A percentile compares a stretch with the other conserved stretches of the same genome.
Conservation (phyloP, 2,329 filamentous ascomycete species). For the Aspergillus tanneri region DNA sequence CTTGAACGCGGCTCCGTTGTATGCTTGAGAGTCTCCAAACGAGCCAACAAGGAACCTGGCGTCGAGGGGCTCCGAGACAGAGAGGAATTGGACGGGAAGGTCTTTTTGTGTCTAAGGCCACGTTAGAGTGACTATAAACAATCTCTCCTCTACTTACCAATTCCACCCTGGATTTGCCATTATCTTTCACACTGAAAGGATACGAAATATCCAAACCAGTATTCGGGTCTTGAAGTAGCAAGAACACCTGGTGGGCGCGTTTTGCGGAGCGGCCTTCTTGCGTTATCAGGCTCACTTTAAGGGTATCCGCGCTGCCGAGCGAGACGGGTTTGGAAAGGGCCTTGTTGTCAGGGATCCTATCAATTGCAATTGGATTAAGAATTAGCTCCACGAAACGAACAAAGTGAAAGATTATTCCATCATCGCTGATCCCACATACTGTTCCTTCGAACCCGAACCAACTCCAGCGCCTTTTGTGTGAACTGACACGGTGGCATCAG, state of each 20-base stretch:
- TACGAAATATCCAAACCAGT: constrained; percentile 85
- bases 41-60: constrained; percentile 84
- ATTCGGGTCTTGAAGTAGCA: constrained; percentile 71
- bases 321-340: constrained; percentile 63
- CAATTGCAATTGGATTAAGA: neutral
- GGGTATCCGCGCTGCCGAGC: constrained; percentile 66
- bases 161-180: constrained; percentile 79
- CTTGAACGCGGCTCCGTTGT: constrained; percentile 70
- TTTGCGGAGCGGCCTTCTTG: constrained; percentile 75
- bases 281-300: constrained; percentile 80
- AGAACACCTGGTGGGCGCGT: constrained; percentile 90
- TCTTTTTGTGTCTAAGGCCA: constrained; percentile 74
- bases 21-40: constrained; percentile 71
- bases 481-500: constrained; percentile 63
- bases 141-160: constrained; percentile 60
- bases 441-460: constrained; percentile 54
- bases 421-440: constrained; percentile 40
- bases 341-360: constrained; percentile 59
- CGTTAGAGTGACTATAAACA: constrained; percentile 3
- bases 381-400: neutral
- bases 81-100: constrained; percentile 77
- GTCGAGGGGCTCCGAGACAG: constrained; percentile 64
- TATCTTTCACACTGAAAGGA: constrained; percentile 78
- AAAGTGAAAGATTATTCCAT: neutral
- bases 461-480: constrained; percentile 60